Base-by-base conservation (phyloP, 2,329 filamentous ascomycete species). In the Onygenales sp. region DNA sequence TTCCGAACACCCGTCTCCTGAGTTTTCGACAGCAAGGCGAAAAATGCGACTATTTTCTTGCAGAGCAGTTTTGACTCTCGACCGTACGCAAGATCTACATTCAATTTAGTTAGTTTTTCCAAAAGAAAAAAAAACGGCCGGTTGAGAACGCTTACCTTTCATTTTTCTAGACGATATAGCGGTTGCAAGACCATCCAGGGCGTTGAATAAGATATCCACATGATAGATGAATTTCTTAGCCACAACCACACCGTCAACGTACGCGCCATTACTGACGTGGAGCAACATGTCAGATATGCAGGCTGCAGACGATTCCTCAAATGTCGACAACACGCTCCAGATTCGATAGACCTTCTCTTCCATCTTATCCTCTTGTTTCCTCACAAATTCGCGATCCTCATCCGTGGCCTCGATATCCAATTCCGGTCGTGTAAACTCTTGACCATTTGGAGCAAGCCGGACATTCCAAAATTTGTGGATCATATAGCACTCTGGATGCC, bases 391-490 rank as follows among this genome's bases (percentile, higher is more conserved):
- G 51, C 90, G 85, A 58, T 85, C 81, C 57, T 85, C 82, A 46
- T 84, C 78, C 39, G 79, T 82, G 10, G 83, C 83, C 59, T 84
- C 77, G 42, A 73, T 71, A 50, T 80, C 77, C 9, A 70, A 61
- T 51, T 72, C 67, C 3, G 69, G 67, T 14, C 62, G 71, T 54
- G 77, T 72, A 38, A 75, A 65, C 9, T 71, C 66, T 54, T 83
- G 77, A 42, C 79, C 78, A 9, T 80, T 77, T 31, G 83, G 79
- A 9, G 84, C 83, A 39, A 98, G 77, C 50, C 93, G 85, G 55
- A 98, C 93, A 67, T 97, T 98, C 93, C 93, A 98, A 72, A 97
- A 98, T 66, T 98, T 98, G 75, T 98, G 93, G 58, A 98, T 98
- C 93, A 98, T 98, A 72, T 98, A 98, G 71, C 93, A 98, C 72